Conservation (phyloP, 2,329 filamentous ascomycete genomes). For the Aspergillus aculeatinus region DNA sequence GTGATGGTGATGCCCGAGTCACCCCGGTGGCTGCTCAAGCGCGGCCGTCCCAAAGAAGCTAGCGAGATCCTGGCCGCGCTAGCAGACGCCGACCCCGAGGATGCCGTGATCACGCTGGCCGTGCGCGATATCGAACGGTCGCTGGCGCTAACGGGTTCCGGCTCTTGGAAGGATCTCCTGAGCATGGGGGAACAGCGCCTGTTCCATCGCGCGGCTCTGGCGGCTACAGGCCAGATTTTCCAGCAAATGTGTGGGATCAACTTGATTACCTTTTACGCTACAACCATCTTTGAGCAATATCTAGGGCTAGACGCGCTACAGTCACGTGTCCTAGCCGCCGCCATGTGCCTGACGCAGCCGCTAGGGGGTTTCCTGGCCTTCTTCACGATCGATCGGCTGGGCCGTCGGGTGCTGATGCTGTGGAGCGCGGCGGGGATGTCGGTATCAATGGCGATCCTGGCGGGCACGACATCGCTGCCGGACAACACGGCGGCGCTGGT, state of each 20-base stretch:
- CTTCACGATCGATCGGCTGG: slow-evolving; percentile 48
- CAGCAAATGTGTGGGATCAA: slow-evolving; percentile 41
- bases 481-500: slow-evolving; percentile 51
- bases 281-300: slow-evolving; percentile 41
- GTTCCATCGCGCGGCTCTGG: slow-evolving; percentile 36
- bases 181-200: slow-evolving; percentile 36
- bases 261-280: slow-evolving; percentile 38
- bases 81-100: slow-evolving; percentile 44
- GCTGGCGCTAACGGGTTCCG: slow-evolving; percentile 41
- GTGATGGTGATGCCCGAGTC: slow-evolving; percentile 41
- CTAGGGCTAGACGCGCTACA: slow-evolving; percentile 22
- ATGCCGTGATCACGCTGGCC: slow-evolving; percentile 36
- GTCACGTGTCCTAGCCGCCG: slow-evolving; percentile 30
- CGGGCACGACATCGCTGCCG: slow-evolving; percentile 49
- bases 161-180: slow-evolving; percentile 39
- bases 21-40: slow-evolving; percentile 50
- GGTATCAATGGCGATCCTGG: slow-evolving; percentile 40
- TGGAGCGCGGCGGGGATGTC: slow-evolving; percentile 32
- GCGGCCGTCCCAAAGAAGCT: slow-evolving; percentile 35
- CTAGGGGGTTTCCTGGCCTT: slow-evolving; percentile 47
- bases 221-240: slow-evolving; percentile 36
- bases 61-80: slow-evolving; percentile 41
- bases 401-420: slow-evolving; percentile 37
- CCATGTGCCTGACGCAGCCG: slow-evolving; percentile 32
- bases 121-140: slow-evolving; percentile 42